These are phyloP conservation scores for Crithidia brevicula DNA, from an alignment of 208 protist species.

Conservation along the genomic window DNA sequence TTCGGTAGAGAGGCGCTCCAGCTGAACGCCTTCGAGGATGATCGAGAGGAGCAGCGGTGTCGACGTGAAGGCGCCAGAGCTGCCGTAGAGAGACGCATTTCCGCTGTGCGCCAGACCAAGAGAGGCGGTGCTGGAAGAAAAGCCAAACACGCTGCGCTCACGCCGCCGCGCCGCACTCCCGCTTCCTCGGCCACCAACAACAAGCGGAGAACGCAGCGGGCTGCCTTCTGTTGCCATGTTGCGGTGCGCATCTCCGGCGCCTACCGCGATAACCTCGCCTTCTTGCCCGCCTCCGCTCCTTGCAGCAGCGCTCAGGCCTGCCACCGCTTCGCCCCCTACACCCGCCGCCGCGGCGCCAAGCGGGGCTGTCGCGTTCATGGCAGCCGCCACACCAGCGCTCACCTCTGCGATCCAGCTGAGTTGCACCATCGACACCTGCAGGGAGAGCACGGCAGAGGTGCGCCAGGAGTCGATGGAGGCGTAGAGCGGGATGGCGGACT, in stretches of 20 bases:
- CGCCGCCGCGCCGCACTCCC: conserved; percentile 3
- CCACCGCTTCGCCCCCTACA: background rate
- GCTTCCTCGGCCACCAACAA: background rate
- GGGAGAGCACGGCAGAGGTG: conserved; percentile 36
- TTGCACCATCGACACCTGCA: conserved; percentile 54
- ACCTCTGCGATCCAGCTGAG: conserved; percentile 44
- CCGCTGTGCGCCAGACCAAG: background rate
- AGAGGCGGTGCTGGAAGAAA: background rate
- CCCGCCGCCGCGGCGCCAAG: conserved; percentile 10
- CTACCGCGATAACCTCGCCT: conserved; percentile 2
- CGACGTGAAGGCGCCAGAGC: background rate
- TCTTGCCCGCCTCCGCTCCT: background rate
- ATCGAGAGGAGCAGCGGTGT: conserved; percentile 42
- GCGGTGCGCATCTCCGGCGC: background rate
- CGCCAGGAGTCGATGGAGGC: conserved; percentile 51
- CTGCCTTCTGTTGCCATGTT: background rate
- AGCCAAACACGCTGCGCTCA: background rate
- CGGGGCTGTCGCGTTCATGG: background rate
- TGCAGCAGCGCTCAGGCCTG: background rate
- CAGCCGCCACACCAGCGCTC: conserved; percentile 8
- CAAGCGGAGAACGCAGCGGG: background rate
- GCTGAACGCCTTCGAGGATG: conserved; percentile 49
- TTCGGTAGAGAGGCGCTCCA: conserved; percentile 54
- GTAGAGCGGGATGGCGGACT: conserved; percentile 48
- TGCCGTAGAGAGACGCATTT: background rate